Percentiles rank a stretch among this genome's conserved stretches.
These are phyloP conservation scores for Aspergillus novofumigatus DNA, from an alignment of 2,329 filamentous ascomycete genomes.

Conservation along the genomic window DNA sequence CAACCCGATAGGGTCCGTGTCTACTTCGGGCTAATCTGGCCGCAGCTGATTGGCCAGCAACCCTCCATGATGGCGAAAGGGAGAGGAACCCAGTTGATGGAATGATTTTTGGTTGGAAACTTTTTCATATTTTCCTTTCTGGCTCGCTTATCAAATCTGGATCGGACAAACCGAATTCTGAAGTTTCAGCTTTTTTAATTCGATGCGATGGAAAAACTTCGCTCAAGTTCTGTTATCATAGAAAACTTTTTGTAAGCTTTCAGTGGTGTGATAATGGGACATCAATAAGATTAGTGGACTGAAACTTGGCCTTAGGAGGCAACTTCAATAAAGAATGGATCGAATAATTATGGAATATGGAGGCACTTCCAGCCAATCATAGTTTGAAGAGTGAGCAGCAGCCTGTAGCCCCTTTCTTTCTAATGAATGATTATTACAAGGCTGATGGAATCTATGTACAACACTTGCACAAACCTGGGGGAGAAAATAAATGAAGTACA, in stretches of 20 bases:
- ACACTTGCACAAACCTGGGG: background rate
- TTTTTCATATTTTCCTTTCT: slow-evolving; percentile 1
- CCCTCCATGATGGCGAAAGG: background rate
- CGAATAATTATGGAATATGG: background rate
- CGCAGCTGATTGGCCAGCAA: slow-evolving; percentile 7
- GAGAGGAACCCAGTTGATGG: background rate
- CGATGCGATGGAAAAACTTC: background rate
- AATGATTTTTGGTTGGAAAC: background rate
- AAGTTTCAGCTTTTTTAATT: background rate
- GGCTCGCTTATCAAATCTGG: background rate
- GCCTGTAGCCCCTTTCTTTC: background rate
- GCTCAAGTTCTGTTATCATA: background rate
- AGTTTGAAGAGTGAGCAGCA: background rate
- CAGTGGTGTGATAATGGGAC: background rate
- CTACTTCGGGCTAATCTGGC: slow-evolving; percentile 6
- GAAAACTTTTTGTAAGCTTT: background rate
- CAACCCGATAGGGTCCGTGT: slow-evolving; percentile 17
- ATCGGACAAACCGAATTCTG: slow-evolving; percentile 3
- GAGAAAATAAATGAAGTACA: background rate
- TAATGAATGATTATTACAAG: background rate
- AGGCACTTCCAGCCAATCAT: background rate
- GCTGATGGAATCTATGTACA: background rate
- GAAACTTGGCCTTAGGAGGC: background rate
- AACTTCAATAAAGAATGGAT: background rate
- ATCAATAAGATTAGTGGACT: background rate